Base-by-base conservation (phyloP, 148 eudicot species). In the Diospyros kaki region DNA sequence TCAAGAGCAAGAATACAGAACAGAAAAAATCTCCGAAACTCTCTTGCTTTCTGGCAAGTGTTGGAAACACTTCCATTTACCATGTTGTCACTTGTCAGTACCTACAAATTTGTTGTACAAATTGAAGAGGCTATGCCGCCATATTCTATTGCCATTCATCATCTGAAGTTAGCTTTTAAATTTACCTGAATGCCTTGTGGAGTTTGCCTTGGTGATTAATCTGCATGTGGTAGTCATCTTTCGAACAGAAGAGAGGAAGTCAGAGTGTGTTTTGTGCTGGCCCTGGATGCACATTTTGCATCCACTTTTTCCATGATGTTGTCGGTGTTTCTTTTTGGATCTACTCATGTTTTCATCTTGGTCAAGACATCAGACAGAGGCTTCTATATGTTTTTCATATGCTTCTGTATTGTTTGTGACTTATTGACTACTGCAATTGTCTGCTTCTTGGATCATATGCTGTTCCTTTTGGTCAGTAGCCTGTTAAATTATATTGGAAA, bases 71-170 rank as follows among this genome's bases (percentile, higher is more conserved):
- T 42, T 51, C 38, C 14, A 45, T 11, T 15, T 10, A 12, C 50
- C 15, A 44, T 58, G 54, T 9, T 18, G 28, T 17, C n/a, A 43
- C 11, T 48, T 59, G 28, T 28, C 28, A 28, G 28, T 28, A 43
- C 65, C 75, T 17, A 12, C 18, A 61, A 17, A 8, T 1, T 52
- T 6, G 10, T 62, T 63, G 39, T 28, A 62, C 64, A 69, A 64
- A 63, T 40, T 18, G 12, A 58, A 73, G 67, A 73, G 58, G 65
- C 28, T 28, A 0, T 58, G 76, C 43, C 62, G 45, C 59, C 66
- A 9, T 44, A 28, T 59, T 46, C 40, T 70, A 48, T 72, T 65
- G 66, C 17, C 59, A 59, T 9, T 72, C 51, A 43, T 58, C 43
- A 9, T 72, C 6, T 11, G 54, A 38, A 52, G 51, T 15, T 4